These are phyloP conservation scores for Oryza glumipatula DNA, from an alignment of 176 grass and related monocot genomes.

Conservation along the genomic window DNA sequence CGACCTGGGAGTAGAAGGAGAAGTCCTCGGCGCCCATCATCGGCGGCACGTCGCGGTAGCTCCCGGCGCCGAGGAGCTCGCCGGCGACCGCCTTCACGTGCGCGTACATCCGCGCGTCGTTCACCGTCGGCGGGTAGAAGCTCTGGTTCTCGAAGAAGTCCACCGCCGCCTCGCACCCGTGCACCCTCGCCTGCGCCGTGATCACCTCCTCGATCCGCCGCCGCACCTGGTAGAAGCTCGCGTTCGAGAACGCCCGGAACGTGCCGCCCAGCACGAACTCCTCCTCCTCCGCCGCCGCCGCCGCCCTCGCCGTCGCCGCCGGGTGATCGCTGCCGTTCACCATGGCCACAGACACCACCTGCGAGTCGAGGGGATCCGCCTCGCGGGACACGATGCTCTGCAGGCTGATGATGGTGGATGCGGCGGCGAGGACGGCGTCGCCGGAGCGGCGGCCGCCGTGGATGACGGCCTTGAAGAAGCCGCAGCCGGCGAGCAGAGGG, in stretches of 20 bases:
- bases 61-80: slow-evolving; percentile 45
- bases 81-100: slow-evolving; percentile 60
- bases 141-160: slow-evolving; percentile 98
- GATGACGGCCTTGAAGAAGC: slow-evolving; percentile 86
- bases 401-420: slow-evolving; percentile 71
- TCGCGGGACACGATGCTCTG: slow-evolving; percentile 91
- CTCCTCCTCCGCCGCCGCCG: slow-evolving; percentile 6
- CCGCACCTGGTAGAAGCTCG: slow-evolving; percentile 86
- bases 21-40: slow-evolving; percentile 99
- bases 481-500: slow-evolving; percentile 86
- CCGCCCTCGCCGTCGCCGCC: not conserved
- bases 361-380: slow-evolving; percentile 84
- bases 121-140: slow-evolving; percentile 95
- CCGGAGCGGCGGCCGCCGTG: slow-evolving; percentile 11
- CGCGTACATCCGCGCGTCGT: slow-evolving; percentile 71
- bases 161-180: slow-evolving; percentile 59
- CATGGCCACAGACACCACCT: slow-evolving; percentile 81
- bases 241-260: slow-evolving; percentile 93
- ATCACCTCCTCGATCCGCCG: slow-evolving; percentile 98
- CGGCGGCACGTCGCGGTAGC: slow-evolving; percentile 71
- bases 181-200: slow-evolving; percentile 69
- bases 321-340: slow-evolving; percentile 39
- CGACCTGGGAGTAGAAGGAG: slow-evolving; percentile 84
- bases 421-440: slow-evolving; percentile 66
- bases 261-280: slow-evolving; percentile 68